These are phyloP conservation scores for Raffaelea ambrosiae DNA, from an alignment of 2,329 filamentous ascomycete species.

Conservation along the genomic window DNA sequence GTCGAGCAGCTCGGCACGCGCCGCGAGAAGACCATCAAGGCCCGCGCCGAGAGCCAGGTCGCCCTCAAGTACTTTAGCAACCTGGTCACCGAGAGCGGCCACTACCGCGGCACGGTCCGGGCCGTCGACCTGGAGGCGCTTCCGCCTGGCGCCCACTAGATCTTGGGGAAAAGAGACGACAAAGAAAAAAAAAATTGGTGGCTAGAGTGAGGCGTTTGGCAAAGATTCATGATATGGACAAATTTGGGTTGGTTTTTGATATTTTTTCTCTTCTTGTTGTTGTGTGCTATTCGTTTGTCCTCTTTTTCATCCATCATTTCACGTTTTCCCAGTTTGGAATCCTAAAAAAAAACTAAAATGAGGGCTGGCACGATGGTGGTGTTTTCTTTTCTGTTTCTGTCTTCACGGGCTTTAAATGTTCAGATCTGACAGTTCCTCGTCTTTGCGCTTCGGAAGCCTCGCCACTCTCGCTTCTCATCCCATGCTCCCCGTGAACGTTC, in stretches of 20 bases:
- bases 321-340: neutral
- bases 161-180: neutral
- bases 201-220: no score
- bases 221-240: no score
- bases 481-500: no score
- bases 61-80: conserved; percentile 87
- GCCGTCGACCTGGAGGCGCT: conserved; percentile 42
- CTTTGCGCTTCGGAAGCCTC: no score
- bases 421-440: no score
- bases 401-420: no score
- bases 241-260: neutral
- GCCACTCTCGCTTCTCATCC: no score
- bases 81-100: conserved; percentile 58
- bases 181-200: neutral
- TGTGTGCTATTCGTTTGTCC: neutral
- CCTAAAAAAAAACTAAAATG: neutral
- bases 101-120: conserved; percentile 40
- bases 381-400: no score
- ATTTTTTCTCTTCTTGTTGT: neutral
- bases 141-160: conserved; percentile 3
- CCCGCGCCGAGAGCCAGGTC: conserved; percentile 73
- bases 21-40: conserved; percentile 75
- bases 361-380: no score
- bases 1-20: conserved; percentile 74
- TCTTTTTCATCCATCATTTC: neutral